These are phyloP conservation scores for Tephrocybe rancida DNA, from an alignment of 768 basidiomycete species.

Conservation along the genomic window DNA sequence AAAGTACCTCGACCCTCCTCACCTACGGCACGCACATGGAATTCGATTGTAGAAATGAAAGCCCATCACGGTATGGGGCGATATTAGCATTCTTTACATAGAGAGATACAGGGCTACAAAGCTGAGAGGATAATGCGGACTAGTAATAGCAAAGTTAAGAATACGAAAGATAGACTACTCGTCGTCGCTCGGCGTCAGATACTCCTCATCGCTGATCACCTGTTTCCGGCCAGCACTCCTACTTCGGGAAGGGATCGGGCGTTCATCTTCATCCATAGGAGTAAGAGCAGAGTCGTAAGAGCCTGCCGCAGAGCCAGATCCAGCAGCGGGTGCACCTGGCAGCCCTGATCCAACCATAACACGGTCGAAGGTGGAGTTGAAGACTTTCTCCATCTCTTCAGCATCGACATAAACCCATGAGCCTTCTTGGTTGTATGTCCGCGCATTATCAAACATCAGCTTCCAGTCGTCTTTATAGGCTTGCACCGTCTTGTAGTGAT, in stretches of 20 bases:
- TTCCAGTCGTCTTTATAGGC: constrained; percentile 80
- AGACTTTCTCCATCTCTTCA: constrained; percentile 91
- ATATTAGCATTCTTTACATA: constrained; percentile 11
- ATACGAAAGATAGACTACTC: constrained; percentile 38
- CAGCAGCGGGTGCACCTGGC: constrained; percentile 62
- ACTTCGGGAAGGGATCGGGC: constrained; percentile 52
- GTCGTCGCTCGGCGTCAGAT: constrained; percentile 77
- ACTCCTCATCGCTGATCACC: constrained; percentile 74
- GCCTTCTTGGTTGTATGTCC: constrained; percentile 92
- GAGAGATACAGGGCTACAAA: constrained; percentile 12
- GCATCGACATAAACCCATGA: constrained; percentile 96
- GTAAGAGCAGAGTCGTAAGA: constrained; percentile 71
- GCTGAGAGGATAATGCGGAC: constrained; percentile 7
- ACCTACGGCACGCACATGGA: constrained; percentile 1
- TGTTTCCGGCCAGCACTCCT: constrained; percentile 68
- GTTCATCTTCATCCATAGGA: constrained; percentile 82
- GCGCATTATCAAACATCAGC: constrained; percentile 93
- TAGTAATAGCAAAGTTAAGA: constrained; percentile 4
- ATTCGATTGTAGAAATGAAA: constrained; percentile 5
- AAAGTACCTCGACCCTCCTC: background rate
- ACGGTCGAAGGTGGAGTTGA: constrained; percentile 70
- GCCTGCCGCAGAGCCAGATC: constrained; percentile 45
- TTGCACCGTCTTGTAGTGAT: constrained; percentile 73
- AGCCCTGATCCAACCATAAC: constrained; percentile 68
- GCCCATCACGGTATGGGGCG: constrained; percentile 1